Evolutionary conservation across 1,139 yeast species (phyloP).

Genomic region (Maudiozyma humilis): DNA sequence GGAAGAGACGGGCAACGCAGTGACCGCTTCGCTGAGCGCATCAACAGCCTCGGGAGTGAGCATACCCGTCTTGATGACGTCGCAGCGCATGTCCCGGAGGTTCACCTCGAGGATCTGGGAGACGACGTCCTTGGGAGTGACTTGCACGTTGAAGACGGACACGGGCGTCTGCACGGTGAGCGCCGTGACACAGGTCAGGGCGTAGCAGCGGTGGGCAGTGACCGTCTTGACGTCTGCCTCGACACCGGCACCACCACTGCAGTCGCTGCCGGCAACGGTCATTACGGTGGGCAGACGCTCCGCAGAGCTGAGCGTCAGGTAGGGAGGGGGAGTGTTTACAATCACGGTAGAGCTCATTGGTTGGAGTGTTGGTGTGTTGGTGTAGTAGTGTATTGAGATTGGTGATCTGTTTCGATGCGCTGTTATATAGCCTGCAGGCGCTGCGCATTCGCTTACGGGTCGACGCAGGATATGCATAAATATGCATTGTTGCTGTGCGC

Average conservation of each 20-base stretch:
- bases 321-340: constrained; percentile 29
- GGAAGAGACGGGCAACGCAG: constrained; percentile 30
- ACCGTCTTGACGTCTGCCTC: constrained; percentile 88
- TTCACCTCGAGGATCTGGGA: constrained; percentile 45
- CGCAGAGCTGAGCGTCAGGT: constrained; percentile 17
- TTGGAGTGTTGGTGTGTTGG: too few relatives aligned
- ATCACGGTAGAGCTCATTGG: constrained; percentile 13
- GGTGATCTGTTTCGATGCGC: not conserved
- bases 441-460: not conserved
- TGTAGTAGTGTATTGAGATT: not conserved
- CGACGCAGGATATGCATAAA: not conserved
- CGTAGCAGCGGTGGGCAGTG: constrained; percentile 71
- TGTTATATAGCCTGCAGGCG: not conserved
- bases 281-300: constrained; percentile 37
- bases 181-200: constrained; percentile 72
- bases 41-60: constrained; percentile 51
- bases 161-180: constrained; percentile 75
- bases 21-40: constrained; percentile 37
- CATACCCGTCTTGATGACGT: constrained; percentile 80
- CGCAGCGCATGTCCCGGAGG: constrained; percentile 55
- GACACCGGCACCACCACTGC: constrained; percentile 92
- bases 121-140: constrained; percentile 41
- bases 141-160: constrained; percentile 47
- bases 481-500: not conserved
- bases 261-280: constrained; percentile 77